Evolutionary conservation across 2,329 filamentous ascomycete species (phyloP), one percentile per base, ranked within the genome.

Genomic region (Nemania abortiva): DNA sequence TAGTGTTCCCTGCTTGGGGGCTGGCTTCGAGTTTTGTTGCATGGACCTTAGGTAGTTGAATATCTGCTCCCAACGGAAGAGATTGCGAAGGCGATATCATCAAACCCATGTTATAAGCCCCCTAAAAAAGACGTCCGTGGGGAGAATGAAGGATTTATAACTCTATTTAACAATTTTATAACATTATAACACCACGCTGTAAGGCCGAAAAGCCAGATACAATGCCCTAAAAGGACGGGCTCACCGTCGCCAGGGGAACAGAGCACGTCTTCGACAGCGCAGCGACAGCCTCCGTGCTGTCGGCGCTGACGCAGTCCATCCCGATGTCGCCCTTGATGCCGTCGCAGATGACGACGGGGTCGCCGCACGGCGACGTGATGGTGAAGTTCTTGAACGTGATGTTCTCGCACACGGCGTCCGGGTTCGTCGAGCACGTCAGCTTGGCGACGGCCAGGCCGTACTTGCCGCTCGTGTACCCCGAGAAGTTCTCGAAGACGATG

Each of bases 401-500:
- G 58, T 85, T 84, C 57, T 82, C 82, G 74, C 88, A 90, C 4
- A 88, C 83, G 0, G 87, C 86, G 50, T 85, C 74, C 27, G 81
- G 77, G 69, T 78, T 87, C 0, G 85, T 84, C 18, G 85, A 87
- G 75, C 88, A 90, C 0, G 84, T 85, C 67, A 90, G 76, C 54
- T 84, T 82, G 0, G 84, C 88, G 1, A 89, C 85, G 1, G 85
- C 84, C 22, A 82, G 82, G 0, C 87, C 87, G 57, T 88, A 82
- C 71, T 85, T 85, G 0, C 88, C 88, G 18, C 85, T 88, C 1
- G 84, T 87, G 22, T 84, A 84, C 0, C 88, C 88, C 0, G 83
- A 82, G 68, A 90, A 84, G 73, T 89, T 89, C 73, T 88, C 81
- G 69, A 90, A 90, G 0, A 79, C 80, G 37, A 90, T 83, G 74